Evolutionary conservation across 768 basidiomycete species (phyloP), one percentile per base, ranked within the genome.

Genomic region (Rubroboletus satanas): DNA sequence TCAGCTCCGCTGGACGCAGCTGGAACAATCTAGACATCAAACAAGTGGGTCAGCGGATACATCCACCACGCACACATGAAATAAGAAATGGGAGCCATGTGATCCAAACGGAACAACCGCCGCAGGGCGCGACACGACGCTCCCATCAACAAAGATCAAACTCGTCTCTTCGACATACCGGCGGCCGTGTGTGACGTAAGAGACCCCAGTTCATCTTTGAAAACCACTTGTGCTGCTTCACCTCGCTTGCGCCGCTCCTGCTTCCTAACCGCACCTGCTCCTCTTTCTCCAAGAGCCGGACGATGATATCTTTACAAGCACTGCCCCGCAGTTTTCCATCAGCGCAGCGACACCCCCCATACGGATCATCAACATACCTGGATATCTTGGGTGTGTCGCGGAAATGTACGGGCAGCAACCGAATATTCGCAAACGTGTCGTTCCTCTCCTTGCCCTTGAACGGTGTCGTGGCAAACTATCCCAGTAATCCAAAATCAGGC

Each of bases 171-270:
- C 15, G 21, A 69, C 92, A 66, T 73, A 95, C 92, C 75, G 97
- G 97, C 51, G 97, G 97, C 67, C 85, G 85, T 62, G 84, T 87
- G 73, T 98, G 89, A 62, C 97, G 81, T 68, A 99, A 74, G 52
- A 99, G 77, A 23, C 96, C 97, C 97, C 96, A 99, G 74, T 93
- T 95, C 68, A 96, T 85, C 65, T 93, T 93, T 29, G 78, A 76
- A 76, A 99, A 99, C 97, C 97, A 99, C 70, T 92, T 94, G 81
- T 98, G 97, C 54, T 90, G 87, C 77, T 98, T 99, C 64, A 99
- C 94, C 73, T 99, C 97, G 68, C 93, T 96, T 53, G 97, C 97
- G 28, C 97, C 97, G 62, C 86, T 93, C 73, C 82, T 86, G 72
- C 92, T 93, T 43, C 97, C 97, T 36, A 98, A 72, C 57, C 97